Conservation (phyloP, 306 rosid genomes). For the Prunus mira region DNA sequence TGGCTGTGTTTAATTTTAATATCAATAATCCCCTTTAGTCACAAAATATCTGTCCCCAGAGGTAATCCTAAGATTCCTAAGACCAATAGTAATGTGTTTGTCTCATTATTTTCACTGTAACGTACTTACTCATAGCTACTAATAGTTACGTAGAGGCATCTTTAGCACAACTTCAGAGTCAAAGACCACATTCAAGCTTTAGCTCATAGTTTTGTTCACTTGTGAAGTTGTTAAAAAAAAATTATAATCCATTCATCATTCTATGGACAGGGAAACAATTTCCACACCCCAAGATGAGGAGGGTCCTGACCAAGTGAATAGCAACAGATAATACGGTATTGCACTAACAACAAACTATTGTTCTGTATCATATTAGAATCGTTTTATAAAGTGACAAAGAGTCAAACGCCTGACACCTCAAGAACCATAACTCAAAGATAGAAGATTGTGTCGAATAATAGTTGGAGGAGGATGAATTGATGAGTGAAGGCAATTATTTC, state of each 20-base stretch:
- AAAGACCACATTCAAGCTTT: not conserved
- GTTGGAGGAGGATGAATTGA: not conserved
- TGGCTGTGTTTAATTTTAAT: not conserved
- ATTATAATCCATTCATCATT: not conserved
- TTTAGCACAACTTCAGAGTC: not conserved
- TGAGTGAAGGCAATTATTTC: not conserved
- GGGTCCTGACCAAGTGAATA: not conserved
- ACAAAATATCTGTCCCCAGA: not conserved
- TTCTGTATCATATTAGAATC: not conserved
- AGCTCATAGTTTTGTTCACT: not conserved
- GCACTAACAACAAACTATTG: not conserved
- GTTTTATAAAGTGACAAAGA: not conserved
- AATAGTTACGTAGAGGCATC: not conserved
- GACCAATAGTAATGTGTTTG: not conserved
- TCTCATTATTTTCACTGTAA: not conserved
- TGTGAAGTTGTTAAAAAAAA: not conserved
- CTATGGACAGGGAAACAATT: not conserved
- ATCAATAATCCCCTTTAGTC: not conserved
- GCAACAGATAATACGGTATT: not conserved
- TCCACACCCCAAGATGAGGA: not conserved
- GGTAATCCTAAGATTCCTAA: not conserved
- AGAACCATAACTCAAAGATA: not conserved
- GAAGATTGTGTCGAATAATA: not conserved
- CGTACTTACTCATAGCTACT: not conserved
- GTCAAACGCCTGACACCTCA: not conserved